Percentiles rank a stretch among this genome's conserved stretches.
Conservation (phyloP, 2,329 filamentous ascomycete species). For the Trichoderma lentiforme region DNA sequence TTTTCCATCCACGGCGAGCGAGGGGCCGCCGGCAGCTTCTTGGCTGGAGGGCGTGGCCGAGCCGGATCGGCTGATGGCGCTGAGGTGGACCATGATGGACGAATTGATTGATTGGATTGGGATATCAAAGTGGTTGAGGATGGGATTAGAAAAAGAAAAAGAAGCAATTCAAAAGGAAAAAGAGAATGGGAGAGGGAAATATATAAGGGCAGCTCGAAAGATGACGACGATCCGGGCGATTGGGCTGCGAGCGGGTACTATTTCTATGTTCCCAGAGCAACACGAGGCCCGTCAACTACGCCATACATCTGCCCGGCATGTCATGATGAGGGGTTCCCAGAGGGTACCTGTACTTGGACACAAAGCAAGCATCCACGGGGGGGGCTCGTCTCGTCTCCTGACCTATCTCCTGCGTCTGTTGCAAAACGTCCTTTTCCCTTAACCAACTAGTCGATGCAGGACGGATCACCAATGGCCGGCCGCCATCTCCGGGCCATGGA, state of each 20-base stretch:
- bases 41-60: slow-evolving; percentile 18
- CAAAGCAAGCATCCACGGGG: background rate
- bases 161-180: background rate
- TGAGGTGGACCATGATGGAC: slow-evolving; percentile 50
- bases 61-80: slow-evolving; percentile 37
- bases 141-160: background rate
- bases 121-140: background rate
- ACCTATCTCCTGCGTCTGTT: background rate
- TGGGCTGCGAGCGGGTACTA: background rate
- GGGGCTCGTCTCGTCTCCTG: background rate
- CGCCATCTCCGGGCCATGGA: background rate
- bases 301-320: background rate
- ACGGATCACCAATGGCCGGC: background rate
- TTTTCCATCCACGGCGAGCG: slow-evolving; percentile 23
- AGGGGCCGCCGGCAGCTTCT: slow-evolving; percentile 5
- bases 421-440: background rate
- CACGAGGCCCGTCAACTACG: background rate
- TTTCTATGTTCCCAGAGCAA: background rate
- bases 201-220: background rate
- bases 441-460: background rate
- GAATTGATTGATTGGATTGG: slow-evolving; percentile 20
- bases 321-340: background rate
- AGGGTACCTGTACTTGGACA: background rate
- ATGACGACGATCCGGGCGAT: background rate
- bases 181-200: background rate